Conservation (phyloP, 169 alveolate genomes). For the Babesia gibsoni region DNA sequence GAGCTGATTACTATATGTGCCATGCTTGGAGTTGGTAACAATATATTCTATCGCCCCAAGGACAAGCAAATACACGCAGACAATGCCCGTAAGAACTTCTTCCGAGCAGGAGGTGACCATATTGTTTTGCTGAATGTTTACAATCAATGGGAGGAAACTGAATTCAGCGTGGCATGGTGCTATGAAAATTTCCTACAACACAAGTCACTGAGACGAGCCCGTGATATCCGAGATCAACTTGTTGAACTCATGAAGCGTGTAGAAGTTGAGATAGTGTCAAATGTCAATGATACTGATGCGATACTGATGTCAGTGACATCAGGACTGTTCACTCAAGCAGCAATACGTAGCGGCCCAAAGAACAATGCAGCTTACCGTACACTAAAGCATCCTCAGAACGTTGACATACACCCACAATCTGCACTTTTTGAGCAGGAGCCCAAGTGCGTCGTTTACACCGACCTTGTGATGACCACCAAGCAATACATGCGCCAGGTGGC, state of each 20-base stretch:
- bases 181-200: constrained; percentile 95
- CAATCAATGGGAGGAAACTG: constrained; percentile 97
- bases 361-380: constrained; percentile 91
- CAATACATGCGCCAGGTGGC: constrained; percentile 94
- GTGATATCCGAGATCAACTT: constrained; percentile 95
- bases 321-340: constrained; percentile 93
- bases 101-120: constrained; percentile 96
- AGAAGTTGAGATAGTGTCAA: constrained; percentile 73
- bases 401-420: constrained; percentile 93
- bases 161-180: constrained; percentile 92
- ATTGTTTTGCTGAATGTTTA: constrained; percentile 92
- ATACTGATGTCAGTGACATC: constrained; percentile 89
- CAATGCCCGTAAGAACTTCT: constrained; percentile 92
- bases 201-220: constrained; percentile 93
- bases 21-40: constrained; percentile 96
- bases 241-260: constrained; percentile 71
- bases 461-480: constrained; percentile 92
- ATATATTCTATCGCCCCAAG: constrained; percentile 95
- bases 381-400: constrained; percentile 91
- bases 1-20: constrained; percentile 94
- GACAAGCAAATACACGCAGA: constrained; percentile 98
- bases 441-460: constrained; percentile 89
- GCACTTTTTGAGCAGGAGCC: constrained; percentile 88
- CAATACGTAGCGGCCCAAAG: constrained; percentile 75
- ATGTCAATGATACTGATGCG: constrained; percentile 75